A percentile compares a stretch with the other conserved stretches of the same genome.
Evolutionary conservation across 2,329 filamentous ascomycete species (phyloP).

Genomic region (Pyrenophora seminiperda): DNA sequence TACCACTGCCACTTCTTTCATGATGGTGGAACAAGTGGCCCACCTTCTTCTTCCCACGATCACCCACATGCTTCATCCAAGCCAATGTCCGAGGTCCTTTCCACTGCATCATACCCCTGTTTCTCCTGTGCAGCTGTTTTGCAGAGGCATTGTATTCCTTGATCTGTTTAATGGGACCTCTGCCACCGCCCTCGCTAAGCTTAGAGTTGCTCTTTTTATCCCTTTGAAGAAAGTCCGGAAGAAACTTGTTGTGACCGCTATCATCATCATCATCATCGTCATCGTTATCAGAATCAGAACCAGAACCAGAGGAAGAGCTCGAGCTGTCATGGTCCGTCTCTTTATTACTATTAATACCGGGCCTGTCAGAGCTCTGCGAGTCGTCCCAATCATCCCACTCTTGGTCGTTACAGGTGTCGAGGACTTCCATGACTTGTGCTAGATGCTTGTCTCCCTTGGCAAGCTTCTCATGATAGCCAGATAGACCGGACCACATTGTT

Average conservation of each 20-base stretch:
- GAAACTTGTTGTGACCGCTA: slow-evolving; percentile 21
- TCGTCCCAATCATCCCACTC: slow-evolving; percentile 49
- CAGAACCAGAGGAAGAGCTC: slow-evolving; percentile 28
- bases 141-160: slow-evolving; percentile 56
- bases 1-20: slow-evolving; percentile 58
- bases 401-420: slow-evolving; percentile 66
- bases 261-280: slow-evolving; percentile 26
- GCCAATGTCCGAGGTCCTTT: slow-evolving; percentile 61
- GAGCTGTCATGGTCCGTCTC: slow-evolving; percentile 45
- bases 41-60: slow-evolving; percentile 55
- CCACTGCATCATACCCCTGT: slow-evolving; percentile 77
- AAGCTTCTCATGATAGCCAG: slow-evolving; percentile 62
- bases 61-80: slow-evolving; percentile 64
- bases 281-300: too few species aligned
- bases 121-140: slow-evolving; percentile 53
- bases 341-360: slow-evolving; percentile 15
- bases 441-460: slow-evolving; percentile 62
- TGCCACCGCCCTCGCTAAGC: slow-evolving; percentile 45
- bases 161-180: slow-evolving; percentile 58
- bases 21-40: slow-evolving; percentile 61
- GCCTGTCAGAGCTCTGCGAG: slow-evolving; percentile 28
- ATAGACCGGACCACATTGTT: slow-evolving; percentile 66
- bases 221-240: slow-evolving; percentile 32
- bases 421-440: slow-evolving; percentile 66
- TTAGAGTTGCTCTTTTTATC: slow-evolving; percentile 30